Base-by-base conservation (phyloP, 495 filamentous ascomycete genomes). In the Opeltia flavorubescens region DNA sequence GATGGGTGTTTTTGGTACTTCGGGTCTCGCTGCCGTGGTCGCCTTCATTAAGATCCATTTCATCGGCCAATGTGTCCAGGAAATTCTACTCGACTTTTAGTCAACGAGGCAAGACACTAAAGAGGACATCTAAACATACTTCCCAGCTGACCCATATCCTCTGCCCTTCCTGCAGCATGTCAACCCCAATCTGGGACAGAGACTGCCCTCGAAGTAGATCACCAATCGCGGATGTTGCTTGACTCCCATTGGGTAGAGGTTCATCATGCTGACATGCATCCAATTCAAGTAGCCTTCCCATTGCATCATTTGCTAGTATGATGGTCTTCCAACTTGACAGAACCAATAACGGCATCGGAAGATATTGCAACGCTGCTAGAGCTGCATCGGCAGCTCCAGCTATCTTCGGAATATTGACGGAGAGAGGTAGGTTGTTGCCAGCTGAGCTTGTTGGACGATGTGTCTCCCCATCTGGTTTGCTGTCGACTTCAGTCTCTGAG, bases 231-330 rank as follows among this genome's bases (percentile, higher is more conserved):
- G 48, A 29, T 42, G 57, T 40, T 47, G 52, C 7, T 45, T 47
- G 33, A 55, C 55, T 43, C 35, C 45, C 51, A 36, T 62, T 53
- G 2, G 5, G 55, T 11, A 61, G 56, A 7, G 64, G 57, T 5
- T 53, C 54, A 44, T 35, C 21, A 2, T 48, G 50, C 46, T 27
- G 40, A 20, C 54, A 48, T n/a, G 62, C 59, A 11, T 68, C 62
- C 47, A 79, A 59, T 12, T 70, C 72, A 30, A 86, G 58, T 47
- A 85, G 53, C 40, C 72, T 65, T 18, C 72, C 75, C 78, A 84
- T 80, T 12, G 81, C 77, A 43, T 83, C 80, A 56, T 85, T 85
- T 7, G 80, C 80, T 15, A 85, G 55, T 4, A 81, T 66, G 2
- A 84, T 68, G 0, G 75, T 80, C 60, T 84, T 84, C 35, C 70